Evolutionary conservation across 2,329 filamentous ascomycete species (phyloP).

Genomic region (Xylariaceae sp.): DNA sequence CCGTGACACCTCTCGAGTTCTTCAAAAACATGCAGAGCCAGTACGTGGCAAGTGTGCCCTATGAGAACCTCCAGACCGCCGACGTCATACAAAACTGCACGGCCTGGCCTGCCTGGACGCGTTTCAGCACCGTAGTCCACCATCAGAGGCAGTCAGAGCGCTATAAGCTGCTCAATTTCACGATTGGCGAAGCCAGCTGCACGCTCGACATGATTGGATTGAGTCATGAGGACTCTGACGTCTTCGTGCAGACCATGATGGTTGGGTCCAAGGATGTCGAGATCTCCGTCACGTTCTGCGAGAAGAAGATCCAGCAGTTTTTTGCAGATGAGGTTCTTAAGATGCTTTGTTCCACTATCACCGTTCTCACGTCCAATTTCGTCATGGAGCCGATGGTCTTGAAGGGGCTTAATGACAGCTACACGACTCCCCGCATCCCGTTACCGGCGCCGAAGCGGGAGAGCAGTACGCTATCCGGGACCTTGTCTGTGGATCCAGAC

Average conservation of each 20-base stretch:
- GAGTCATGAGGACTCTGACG: conserved; percentile 40
- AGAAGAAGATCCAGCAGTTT: conserved; percentile 37
- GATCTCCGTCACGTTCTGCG: conserved; percentile 44
- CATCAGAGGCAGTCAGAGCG: conserved; percentile 43
- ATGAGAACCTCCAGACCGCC: conserved; percentile 48
- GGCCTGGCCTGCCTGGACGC: conserved; percentile 50
- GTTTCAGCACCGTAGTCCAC: conserved; percentile 52
- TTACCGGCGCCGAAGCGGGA: conserved; percentile 30
- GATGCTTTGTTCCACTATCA: conserved; percentile 43
- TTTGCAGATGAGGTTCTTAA: conserved; percentile 44
- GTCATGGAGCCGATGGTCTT: conserved; percentile 45
- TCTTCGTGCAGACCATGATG: conserved; percentile 42
- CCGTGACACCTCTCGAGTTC: conserved; percentile 45
- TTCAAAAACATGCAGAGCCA: conserved; percentile 48
- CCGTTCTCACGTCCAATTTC: conserved; percentile 43
- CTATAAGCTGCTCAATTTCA: conserved; percentile 38
- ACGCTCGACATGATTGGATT: conserved; percentile 41
- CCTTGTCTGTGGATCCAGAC: conserved; percentile 35
- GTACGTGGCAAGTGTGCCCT: conserved; percentile 42
- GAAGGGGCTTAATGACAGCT: conserved; percentile 39
- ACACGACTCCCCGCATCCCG: conserved; percentile 39
- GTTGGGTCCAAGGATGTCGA: conserved; percentile 35
- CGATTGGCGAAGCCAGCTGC: conserved; percentile 44
- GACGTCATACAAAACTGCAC: conserved; percentile 53
- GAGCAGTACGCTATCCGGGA: conserved; percentile 18